Evolutionary conservation across 2,329 filamentous ascomycete species (phyloP).

Genomic region (Ophiocordyceps australis): DNA sequence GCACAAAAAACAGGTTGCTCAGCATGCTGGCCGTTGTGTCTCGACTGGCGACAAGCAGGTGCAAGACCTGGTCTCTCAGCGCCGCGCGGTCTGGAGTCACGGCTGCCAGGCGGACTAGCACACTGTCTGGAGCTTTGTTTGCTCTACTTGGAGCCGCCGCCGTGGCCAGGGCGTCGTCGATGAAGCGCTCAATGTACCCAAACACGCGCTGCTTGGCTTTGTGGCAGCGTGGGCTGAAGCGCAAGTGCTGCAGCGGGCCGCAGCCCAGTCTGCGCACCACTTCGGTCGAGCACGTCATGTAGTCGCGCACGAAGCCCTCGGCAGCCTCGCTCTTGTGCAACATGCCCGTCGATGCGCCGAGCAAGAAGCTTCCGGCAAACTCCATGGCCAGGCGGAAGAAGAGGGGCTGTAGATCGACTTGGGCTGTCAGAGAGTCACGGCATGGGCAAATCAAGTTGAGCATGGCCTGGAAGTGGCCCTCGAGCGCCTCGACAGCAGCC

Average conservation of each 20-base stretch:
- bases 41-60: conserved; percentile 23
- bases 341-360: conserved; percentile 7
- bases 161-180: conserved; percentile 13
- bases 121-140: conserved; percentile 9
- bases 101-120: conserved; percentile 31
- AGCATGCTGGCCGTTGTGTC: conserved; percentile 27
- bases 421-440: conserved; percentile 5
- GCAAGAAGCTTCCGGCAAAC: conserved; percentile 30
- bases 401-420: conserved; percentile 22
- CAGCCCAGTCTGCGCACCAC: conserved; percentile 14
- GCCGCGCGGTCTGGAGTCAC: conserved; percentile 20
- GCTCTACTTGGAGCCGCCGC: neutral
- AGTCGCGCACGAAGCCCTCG: conserved; percentile 17
- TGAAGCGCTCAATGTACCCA: conserved; percentile 23
- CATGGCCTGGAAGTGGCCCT: conserved; percentile 17
- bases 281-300: conserved; percentile 14
- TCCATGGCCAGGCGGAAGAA: conserved; percentile 29
- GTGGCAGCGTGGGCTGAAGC: conserved; percentile 7
- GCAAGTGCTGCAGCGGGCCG: conserved; percentile 12
- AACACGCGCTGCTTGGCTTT: conserved; percentile 13
- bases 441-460: conserved; percentile 16
- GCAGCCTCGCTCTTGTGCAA: conserved; percentile 5
- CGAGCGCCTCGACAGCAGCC: conserved; percentile 9
- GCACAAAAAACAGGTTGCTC: conserved; percentile 21
- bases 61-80: conserved; percentile 21